phyloP scores from a whole-genome alignment of 306 rosid species.

The Cucumis hystrix region DNA sequence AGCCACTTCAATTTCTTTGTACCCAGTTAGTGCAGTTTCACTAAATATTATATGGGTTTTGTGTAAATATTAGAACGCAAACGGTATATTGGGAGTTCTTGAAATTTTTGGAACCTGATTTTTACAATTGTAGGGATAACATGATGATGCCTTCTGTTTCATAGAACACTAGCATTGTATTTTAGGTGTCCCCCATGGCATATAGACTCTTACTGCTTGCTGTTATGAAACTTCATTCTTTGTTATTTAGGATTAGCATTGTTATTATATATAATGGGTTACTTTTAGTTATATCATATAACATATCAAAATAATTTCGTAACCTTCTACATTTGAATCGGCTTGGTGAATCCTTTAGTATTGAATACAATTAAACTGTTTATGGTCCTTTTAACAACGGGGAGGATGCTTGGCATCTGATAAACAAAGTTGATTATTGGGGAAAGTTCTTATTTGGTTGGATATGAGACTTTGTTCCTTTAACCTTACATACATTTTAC shows the following conservation, averaged over 20 bases:
- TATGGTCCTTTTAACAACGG: background rate
- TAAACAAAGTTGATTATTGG: background rate
- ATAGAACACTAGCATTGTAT: background rate
- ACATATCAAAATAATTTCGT: background rate
- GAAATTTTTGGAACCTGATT: background rate
- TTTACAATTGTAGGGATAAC: background rate
- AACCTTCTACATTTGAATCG: background rate
- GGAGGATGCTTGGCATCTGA: background rate
- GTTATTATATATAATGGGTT: background rate
- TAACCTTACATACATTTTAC: background rate
- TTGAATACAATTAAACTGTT: background rate
- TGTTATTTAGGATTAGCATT: background rate
- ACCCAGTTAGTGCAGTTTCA: background rate
- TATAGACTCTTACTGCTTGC: background rate
- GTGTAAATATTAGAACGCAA: background rate
- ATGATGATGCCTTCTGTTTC: background rate
- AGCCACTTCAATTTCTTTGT: background rate
- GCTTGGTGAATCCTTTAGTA: background rate
- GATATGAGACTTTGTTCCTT: background rate
- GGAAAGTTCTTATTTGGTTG: slow-evolving; percentile 3
- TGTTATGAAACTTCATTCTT: background rate
- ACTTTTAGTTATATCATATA: background rate
- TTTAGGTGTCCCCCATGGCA: background rate
- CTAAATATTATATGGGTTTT: background rate
- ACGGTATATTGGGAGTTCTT: background rate